Conservation (phyloP, 371 early-diverging fungal genomes). For the Smittium mucronatum region DNA sequence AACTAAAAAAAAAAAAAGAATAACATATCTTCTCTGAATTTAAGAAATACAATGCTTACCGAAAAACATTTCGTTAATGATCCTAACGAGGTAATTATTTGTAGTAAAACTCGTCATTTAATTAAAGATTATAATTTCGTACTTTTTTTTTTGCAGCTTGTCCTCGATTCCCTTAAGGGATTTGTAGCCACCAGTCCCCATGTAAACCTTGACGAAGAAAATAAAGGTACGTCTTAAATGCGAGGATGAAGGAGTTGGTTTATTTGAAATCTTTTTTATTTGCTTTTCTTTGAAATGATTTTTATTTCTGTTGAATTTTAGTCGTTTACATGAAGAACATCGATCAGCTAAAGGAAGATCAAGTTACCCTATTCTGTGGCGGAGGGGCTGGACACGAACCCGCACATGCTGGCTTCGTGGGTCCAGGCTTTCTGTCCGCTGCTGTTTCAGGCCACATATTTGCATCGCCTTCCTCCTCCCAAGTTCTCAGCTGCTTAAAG, state of each 20-base stretch:
- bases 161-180: conserved; percentile 38
- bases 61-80: conserved; percentile 39
- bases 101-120: neutral
- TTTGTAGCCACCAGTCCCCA: conserved; percentile 36
- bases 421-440: conserved; percentile 53
- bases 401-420: conserved; percentile 61
- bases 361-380: conserved; percentile 66
- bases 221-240: conserved; percentile 19
- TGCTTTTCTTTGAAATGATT: conserved; percentile 13
- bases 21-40: no score
- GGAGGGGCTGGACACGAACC: conserved; percentile 82
- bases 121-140: neutral
- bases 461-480: conserved; percentile 64
- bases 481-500: conserved; percentile 55
- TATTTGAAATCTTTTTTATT: conserved; percentile 6
- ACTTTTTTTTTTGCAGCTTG: conserved; percentile 19
- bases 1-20: no score
- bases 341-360: conserved; percentile 36
- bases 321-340: conserved; percentile 43
- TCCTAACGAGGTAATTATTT: conserved; percentile 20
- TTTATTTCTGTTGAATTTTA: conserved; percentile 11
- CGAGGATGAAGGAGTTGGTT: neutral
- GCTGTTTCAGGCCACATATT: conserved; percentile 74
- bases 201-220: conserved; percentile 28
- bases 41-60: conserved; percentile 18